Conservation (phyloP, 202 grass and related monocot genomes). For the Schoenoplectus tabernaemontani region DNA sequence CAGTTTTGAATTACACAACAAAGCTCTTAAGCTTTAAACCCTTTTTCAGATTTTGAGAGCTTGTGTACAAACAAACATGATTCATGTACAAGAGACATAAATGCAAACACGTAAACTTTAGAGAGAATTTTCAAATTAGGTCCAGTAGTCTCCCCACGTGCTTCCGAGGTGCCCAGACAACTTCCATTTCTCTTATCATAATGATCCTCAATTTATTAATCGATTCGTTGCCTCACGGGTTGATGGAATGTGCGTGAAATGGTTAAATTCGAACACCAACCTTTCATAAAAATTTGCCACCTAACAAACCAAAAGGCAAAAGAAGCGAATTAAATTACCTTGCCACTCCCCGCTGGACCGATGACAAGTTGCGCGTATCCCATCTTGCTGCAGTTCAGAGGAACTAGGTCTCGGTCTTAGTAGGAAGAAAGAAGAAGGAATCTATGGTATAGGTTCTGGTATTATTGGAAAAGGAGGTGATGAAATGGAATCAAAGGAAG, state of each 20-base stretch:
- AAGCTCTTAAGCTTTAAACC: neutral
- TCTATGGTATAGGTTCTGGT: neutral
- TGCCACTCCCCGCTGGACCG: conserved; percentile 83
- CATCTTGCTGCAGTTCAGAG: conserved; percentile 29
- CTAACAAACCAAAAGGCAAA: neutral
- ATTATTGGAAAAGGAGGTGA: neutral
- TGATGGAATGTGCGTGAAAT: too few relatives aligned
- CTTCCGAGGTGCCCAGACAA: neutral
- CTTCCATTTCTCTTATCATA: neutral
- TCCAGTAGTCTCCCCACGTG: neutral
- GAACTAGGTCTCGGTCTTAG: neutral
- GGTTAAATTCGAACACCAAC: too few relatives aligned
- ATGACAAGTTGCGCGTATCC: conserved; percentile 83
- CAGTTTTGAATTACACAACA: neutral
- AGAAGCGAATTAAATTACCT: conserved; percentile 30
- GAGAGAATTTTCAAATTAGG: neutral
- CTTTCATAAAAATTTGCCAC: too few relatives aligned
- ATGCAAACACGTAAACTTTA: neutral
- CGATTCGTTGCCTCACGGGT: neutral
- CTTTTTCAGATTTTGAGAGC: neutral
- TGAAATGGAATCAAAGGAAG: conserved; percentile 1
- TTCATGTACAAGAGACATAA: neutral
- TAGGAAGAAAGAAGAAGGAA: neutral
- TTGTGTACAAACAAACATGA: neutral
- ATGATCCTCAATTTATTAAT: neutral